Evolutionary conservation across 148 eudicot genomes (phyloP), one percentile per base, ranked within the genome.

Genomic region (Dianthus caryophyllus): DNA sequence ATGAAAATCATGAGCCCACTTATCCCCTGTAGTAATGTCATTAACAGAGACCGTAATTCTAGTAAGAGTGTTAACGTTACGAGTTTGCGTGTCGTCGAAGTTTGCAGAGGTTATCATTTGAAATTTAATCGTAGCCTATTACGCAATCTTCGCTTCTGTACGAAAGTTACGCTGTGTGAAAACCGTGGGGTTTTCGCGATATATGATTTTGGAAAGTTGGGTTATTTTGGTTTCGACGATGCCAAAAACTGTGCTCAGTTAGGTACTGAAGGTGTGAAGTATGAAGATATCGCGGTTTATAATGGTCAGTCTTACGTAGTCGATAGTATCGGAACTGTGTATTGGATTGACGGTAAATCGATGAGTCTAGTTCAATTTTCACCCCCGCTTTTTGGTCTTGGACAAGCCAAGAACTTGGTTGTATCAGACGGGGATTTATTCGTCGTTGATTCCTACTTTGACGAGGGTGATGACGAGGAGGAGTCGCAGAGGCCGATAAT

Each of bases 291-390:
- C 29, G 24, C 64, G 1, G 30, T 25, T 27, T 53, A 41, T 2
- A 71, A 71, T 0, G 51, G 51, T 25, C 61, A 53, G 13, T 39
- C 11, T 16, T 71, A 71, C 54, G 68, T 64, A 38, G 58, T 71
- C 13, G 63, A 71, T 64, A 9, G 16, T 52, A 2, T 41, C 12
- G 75, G 75, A 15, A 64, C 24, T n/a, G 49, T 71, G 6, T 64
- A 14, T 17, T 71, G 75, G 75, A 15, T 71, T 43, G 75, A 66
- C 49, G 43, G 46, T 50, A 31, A n/a, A 13, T 39, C 50, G 0
- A 52, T 8, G 54, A 64, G 24, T 21, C 44, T 71, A 17, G 69
- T 71, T 39, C 75, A 71, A 9, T 63, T 36, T 54, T 62, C 74
- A 17, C 68, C 68, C 41, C 67, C 61, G 24, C 61, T 71, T 36